Base-by-base conservation (phyloP, 78 protist genomes). In the slime mould (Dictyostelium discoideum) region DNA sequence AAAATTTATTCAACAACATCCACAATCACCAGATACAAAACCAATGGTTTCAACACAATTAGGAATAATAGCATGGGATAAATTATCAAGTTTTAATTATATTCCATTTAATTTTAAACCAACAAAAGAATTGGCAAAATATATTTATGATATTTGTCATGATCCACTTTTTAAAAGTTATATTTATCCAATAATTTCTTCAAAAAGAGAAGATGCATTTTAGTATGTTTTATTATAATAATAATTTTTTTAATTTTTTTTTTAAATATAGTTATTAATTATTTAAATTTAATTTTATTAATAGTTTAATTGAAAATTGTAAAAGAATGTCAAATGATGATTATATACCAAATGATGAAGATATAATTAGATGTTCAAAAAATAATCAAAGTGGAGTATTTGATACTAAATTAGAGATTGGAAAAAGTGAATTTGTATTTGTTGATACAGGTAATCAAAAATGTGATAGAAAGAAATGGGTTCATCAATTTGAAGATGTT, bases 381-480 rank as follows among this genome's bases (percentile, higher is more conserved):
- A 78, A 78, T 78, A 26, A 39, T 13, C 32, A 20, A 40, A 26
- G 44, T n/a, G 94, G 94, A 11, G 73, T 85, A 3, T 60, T 26
- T 65, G 94, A 89, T 29, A 89, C 94, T 0, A 67, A 32, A 42
- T 24, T 80, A 29, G 94, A 89, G 32, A 73, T 80, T 78, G 87
- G 76, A 3, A 81, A 81, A 44, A 65, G 82, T 67, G 42, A 18
- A 24, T 89, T 40, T 16, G 73, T 69, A 26, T 89, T 89, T 80
- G 87, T 89, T n/a, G 94, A 89, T 80, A 79, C 69, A 11, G 87
- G 83, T 1, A 76, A 76, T 46, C 86, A 80, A 32, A 89, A 69
- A 81, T 81, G 87, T 81, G 87, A 89, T 9, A 79, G 94, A 81
- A 89, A 89, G 94, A 89, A 89, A 89, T 89, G 94, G 94, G 69